Base-by-base conservation (phyloP, 805 yeast genomes). In the Ogataea salicorniae region DNA sequence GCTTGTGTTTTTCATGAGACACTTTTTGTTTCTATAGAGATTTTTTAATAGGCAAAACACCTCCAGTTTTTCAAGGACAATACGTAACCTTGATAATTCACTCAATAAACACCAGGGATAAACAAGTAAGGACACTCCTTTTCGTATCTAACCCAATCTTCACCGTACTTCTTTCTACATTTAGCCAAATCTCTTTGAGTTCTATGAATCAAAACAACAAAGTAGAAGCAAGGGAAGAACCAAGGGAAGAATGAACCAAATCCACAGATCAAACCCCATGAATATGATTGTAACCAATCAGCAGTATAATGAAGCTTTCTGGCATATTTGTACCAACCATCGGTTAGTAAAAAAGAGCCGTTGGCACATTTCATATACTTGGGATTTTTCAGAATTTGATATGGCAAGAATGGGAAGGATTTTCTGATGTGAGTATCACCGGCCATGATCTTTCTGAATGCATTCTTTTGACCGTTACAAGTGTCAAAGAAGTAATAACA, bases 251-350 rank as follows among this genome's bases (percentile, higher is more conserved):
- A 87, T 3, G 96, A 87, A 33, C 74, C 75, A 67, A 84, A 82
- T 0, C 99, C 99, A 68, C 97, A 89, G 52, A 83, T 77, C 51
- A 94, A 75, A 5, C 92, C 96, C 99, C 99, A 94, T 41, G 94
- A 77, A 58, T 87, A 72, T 43, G 95, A 79, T 73, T 90, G 97
- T 42, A 78, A 72, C 77, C 83, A 89, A 67, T 94, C 99, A 20
- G 96, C 97, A 35, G 97, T 90, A 75, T 94, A 94, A 70, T 91
- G 95, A 53, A 84, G 81, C 71, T 94, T 94, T 72, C 98, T 84
- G 15, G 97, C 98, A 59, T 84, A 88, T 53, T 76, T 83, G 71
- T 83, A 85, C 97, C 98, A 92, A 38, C 99, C 99, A 62, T 90
- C 97, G 45, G 91, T 83, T 57, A 94, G 76, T 64, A 94, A 76